A percentile compares a stretch with the other conserved stretches of the same genome.
Conservation (phyloP, 352 stramenopile species). For the Pythium guiyangense region DNA sequence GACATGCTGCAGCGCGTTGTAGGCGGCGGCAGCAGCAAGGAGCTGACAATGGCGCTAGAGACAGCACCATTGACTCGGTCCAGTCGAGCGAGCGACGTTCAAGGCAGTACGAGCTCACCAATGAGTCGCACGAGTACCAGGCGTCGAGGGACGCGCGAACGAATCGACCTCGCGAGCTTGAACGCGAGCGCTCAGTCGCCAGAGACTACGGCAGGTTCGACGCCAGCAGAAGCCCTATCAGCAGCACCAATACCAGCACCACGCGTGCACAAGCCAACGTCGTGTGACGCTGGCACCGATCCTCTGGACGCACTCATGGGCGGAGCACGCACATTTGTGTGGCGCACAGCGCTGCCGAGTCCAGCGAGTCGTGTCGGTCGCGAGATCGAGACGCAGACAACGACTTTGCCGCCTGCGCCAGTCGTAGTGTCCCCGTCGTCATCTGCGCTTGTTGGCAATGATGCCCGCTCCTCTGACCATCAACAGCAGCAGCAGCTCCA, state of each 20-base stretch:
- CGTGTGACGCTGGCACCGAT: conserved; percentile 39
- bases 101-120: no score
- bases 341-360: not conserved
- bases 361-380: conserved; percentile 6
- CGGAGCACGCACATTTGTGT: not conserved
- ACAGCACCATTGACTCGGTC: no score
- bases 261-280: conserved; percentile 14
- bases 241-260: not conserved
- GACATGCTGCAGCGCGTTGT: conserved; percentile 39
- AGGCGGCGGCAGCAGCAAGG: not conserved
- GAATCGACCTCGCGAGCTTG: not conserved
- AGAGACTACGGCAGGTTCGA: not conserved
- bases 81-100: not conserved
- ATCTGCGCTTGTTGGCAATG: not conserved
- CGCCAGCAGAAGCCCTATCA: not conserved
- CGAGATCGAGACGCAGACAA: conserved; percentile 49
- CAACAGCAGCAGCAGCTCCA: conserved; percentile 1
- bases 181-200: not conserved
- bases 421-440: conserved; percentile 10
- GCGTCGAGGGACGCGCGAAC: not conserved
- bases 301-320: conserved; percentile 49
- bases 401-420: conserved; percentile 29
- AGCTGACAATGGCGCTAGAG: not conserved
- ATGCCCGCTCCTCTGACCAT: not conserved
- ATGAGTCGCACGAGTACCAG: not conserved